Evolutionary conservation across 805 yeast species (phyloP).

Genomic region (Ogataea nonfermentans): DNA sequence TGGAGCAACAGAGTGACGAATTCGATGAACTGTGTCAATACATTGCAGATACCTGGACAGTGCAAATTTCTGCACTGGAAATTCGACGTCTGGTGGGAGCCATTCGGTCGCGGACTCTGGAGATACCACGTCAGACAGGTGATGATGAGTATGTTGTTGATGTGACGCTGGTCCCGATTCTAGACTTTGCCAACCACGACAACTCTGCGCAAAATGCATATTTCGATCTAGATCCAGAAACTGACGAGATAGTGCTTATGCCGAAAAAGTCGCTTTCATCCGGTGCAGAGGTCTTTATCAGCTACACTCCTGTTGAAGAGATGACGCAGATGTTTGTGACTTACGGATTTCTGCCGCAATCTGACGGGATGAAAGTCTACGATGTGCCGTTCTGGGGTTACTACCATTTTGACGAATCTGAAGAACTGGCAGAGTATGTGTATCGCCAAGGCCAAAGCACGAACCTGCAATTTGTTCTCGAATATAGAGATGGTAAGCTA

Average conservation of each 20-base stretch:
- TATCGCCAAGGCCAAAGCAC: slow-evolving; percentile 39
- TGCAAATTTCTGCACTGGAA: slow-evolving; percentile 12
- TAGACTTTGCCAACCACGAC: slow-evolving; percentile 68
- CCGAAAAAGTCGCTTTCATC: neutral
- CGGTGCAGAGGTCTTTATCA: slow-evolving; percentile 40
- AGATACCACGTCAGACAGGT: slow-evolving; percentile 49
- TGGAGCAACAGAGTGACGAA: slow-evolving; percentile 15
- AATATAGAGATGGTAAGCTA: slow-evolving; percentile 21
- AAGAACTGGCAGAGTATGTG: slow-evolving; percentile 20
- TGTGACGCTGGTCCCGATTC: slow-evolving; percentile 59
- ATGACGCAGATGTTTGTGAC: slow-evolving; percentile 37
- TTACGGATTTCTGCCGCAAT: slow-evolving; percentile 48
- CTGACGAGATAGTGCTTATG: slow-evolving; percentile 2
- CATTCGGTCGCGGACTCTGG: slow-evolving; percentile 58
- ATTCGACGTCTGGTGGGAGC: slow-evolving; percentile 36
- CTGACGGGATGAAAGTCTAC: slow-evolving; percentile 23
- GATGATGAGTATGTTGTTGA: slow-evolving; percentile 44
- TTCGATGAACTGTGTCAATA: slow-evolving; percentile 17
- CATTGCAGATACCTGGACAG: slow-evolving; percentile 20
- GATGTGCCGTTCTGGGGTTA: slow-evolving; percentile 39
- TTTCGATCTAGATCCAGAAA: slow-evolving; percentile 44
- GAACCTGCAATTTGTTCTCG: slow-evolving; percentile 38
- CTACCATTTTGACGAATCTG: slow-evolving; percentile 13
- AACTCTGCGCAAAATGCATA: slow-evolving; percentile 45
- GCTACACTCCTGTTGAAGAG: slow-evolving; percentile 45